Base-by-base conservation (phyloP, 257 asterid species). In the Gentiana straminea region DNA sequence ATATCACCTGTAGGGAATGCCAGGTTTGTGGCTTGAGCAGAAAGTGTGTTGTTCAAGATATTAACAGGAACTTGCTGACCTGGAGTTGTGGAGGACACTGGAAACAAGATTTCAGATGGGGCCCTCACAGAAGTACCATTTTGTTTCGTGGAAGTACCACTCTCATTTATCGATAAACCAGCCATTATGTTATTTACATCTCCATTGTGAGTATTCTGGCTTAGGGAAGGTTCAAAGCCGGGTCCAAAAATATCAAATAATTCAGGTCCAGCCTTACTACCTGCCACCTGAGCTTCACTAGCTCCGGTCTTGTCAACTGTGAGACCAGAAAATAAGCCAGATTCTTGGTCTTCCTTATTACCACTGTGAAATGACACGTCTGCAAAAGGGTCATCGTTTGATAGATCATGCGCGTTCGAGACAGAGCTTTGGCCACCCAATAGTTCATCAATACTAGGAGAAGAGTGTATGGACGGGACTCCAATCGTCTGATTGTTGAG, bases 341-440 rank as follows among this genome's bases (percentile, higher is more conserved):
- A 63, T 55, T 59, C 73, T 37, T 71, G 78, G 66, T 67, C 85
- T 58, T 73, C 81, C 57, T 66, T 75, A 71, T 63, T 73, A 74
- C 60, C 63, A 67, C 32, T 70, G 79, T 81, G 84, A 52, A 92
- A 92, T 8, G 94, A 83, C 68, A 92, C 98, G 71, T 85, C 98
- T 15, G 94, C 96, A 70, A 92, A 92, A 53, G 97, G 97, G 72
- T 92, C 98, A 59, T 80, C 88, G 59, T 64, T 68, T 51, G 74
- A 79, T 47, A 72, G 82, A 62, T 51, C 78, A 37, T 58, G 50
- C 56, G 73, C 64, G 64, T 71, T 65, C 59, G 64, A 74, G 65
- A 61, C 61, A 45, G 66, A 72, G 33, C 64, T 70, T 59, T 67
- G 59, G 68, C 67, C 64, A 73, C 64, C 90, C 66, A 88, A 82